phyloP scores from a whole-genome alignment of 345 rosid genomes.

The Arabis hirsuta region DNA sequence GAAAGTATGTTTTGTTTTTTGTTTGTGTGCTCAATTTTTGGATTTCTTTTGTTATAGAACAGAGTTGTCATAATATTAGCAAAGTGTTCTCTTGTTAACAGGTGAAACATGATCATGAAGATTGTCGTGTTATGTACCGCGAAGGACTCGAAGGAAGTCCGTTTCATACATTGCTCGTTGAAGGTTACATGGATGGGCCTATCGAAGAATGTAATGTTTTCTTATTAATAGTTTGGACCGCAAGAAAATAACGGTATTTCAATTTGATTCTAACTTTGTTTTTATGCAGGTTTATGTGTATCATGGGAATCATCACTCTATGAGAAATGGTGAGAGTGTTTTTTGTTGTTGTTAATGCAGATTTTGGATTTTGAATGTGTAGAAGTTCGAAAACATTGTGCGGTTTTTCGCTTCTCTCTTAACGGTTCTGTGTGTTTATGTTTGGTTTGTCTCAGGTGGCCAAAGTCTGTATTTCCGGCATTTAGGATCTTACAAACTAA shows the following conservation, averaged over 20 bases:
- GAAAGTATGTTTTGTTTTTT: conserved; percentile 83
- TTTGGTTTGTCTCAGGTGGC: conserved; percentile 68
- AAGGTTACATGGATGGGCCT: conserved; percentile 93
- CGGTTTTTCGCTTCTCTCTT: neutral
- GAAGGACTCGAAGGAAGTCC: conserved; percentile 89
- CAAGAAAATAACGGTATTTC: neutral
- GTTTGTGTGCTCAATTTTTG: neutral
- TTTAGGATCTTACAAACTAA: conserved; percentile 59
- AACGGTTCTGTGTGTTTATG: neutral
- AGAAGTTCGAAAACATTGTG: neutral
- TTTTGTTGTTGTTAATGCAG: neutral
- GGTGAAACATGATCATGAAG: conserved; percentile 82
- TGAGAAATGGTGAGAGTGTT: conserved; percentile 69
- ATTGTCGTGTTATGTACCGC: conserved; percentile 89
- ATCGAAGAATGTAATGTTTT: conserved; percentile 75
- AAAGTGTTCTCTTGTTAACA: conserved; percentile 39
- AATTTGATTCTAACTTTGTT: conserved; percentile 21
- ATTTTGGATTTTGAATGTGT: neutral
- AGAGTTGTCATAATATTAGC: neutral
- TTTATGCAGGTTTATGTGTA: conserved; percentile 75
- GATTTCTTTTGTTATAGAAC: neutral
- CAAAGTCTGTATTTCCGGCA: conserved; percentile 69
- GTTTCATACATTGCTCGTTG: conserved; percentile 82
- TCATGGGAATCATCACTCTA: conserved; percentile 79
- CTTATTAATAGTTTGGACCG: neutral